Conservation (phyloP, 2,329 filamentous ascomycete species). For the Metarhizium sp. region DNA sequence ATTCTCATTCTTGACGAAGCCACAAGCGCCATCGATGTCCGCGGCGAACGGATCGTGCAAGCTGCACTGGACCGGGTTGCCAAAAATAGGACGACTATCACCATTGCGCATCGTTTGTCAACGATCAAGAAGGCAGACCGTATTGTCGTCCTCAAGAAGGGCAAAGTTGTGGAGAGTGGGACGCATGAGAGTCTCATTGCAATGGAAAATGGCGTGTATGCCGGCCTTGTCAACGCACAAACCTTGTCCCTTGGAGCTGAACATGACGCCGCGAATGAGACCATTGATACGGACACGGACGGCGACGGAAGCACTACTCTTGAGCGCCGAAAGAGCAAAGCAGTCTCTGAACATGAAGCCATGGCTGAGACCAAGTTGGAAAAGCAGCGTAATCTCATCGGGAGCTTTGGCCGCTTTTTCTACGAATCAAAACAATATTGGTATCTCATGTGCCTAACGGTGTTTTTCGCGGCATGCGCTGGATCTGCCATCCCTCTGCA, state of each 20-base stretch:
- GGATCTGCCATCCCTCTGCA: constrained; percentile 39
- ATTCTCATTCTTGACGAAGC: constrained; percentile 73
- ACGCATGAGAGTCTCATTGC: constrained; percentile 63
- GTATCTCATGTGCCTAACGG: constrained; percentile 38
- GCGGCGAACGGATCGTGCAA: constrained; percentile 52
- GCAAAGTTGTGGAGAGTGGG: constrained; percentile 62
- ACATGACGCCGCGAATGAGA: constrained; percentile 23
- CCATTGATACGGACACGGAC: constrained; percentile 29
- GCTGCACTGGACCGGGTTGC: constrained; percentile 53
- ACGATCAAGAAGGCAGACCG: constrained; percentile 70
- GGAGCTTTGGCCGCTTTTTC: constrained; percentile 47
- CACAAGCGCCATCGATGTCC: constrained; percentile 54
- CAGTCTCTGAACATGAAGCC: constrained; percentile 22
- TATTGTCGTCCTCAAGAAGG: constrained; percentile 67
- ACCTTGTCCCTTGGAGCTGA: constrained; percentile 44
- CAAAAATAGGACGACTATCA: constrained; percentile 56
- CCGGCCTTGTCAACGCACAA: constrained; percentile 56
- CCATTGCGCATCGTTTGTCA: constrained; percentile 65
- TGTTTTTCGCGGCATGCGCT: constrained; percentile 35
- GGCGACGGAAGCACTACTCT: constrained; percentile 30
- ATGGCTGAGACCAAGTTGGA: constrained; percentile 14
- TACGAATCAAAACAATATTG: constrained; percentile 45
- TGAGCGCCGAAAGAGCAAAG: constrained; percentile 35
- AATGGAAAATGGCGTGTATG: constrained; percentile 53
- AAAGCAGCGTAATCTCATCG: constrained; percentile 33